Base-by-base conservation (phyloP, 176 grass and related monocot species). In the Cocos nucifera region DNA sequence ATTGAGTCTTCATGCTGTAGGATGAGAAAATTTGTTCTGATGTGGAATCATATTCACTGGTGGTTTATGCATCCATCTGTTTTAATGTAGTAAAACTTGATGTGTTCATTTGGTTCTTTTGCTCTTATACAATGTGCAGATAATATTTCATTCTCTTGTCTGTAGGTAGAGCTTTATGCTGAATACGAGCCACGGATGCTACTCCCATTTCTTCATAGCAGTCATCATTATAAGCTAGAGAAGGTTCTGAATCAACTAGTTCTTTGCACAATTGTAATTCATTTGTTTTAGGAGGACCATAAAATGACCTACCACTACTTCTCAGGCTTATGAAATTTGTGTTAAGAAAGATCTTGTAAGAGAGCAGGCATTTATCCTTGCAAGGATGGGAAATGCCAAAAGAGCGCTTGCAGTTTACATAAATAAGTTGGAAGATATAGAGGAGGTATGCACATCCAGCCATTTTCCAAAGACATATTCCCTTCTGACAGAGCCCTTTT, bases 321-420 rank as follows among this genome's bases (percentile, higher is more conserved):
- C 85, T 63, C 76, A 97, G 92, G 93, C 93, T 74, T 98, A 92
- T 74, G 87, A 98, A 69, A 89, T 82, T 49, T 82, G 81, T 73
- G 61, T 56, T 51, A 89, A 64, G 80, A 92, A 85, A 53, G 69
- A 92, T 23, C 82, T 88, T 76, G 72, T 98, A 44, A 83, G 27
- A 71, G 93, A 98, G 75, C 93, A 98, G 60, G 87, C 88, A 57
- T 98, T 80, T 74, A 82, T 92, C 51, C 82, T 98, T 73, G 93
- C 87, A 62, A 86, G 84, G 66, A 98, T 92, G 93, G 93, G 93
- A 75, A 98, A 98, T 74, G 76, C 87, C n/a, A 98, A 92, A 79
- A 68, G 83, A 80, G 93, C 93, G 16, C 93, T 98, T 53, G 89
- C 84, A 22, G 77, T 81, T 29, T 92, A 92, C 63, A 92, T 98